Percentiles rank a stretch among this genome's conserved stretches.
Conservation (phyloP, 495 filamentous ascomycete genomes). For the Neurospora discreta region DNA sequence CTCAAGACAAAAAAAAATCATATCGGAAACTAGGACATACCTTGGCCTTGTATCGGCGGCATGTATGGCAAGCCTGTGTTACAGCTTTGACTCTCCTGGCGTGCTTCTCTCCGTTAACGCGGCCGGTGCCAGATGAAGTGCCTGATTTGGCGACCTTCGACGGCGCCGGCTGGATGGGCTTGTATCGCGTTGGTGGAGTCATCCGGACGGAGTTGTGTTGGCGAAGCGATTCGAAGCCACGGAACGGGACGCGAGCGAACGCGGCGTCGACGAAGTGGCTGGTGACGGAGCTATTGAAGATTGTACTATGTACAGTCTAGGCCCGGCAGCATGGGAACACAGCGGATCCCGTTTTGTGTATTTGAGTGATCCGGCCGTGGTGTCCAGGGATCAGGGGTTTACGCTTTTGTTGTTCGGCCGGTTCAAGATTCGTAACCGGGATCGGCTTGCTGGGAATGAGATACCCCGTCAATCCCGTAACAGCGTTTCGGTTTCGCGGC, state of each 20-base stretch:
- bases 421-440: not conserved
- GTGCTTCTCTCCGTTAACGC: conserved; percentile 2
- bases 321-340: not conserved
- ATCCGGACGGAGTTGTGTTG: not conserved
- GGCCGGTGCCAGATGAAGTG: not conserved
- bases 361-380: not conserved
- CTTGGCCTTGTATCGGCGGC: conserved; percentile 14
- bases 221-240: not conserved
- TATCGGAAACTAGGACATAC: not conserved
- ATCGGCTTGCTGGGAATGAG: not conserved
- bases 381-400: not conserved
- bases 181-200: conserved; percentile 5
- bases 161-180: conserved; percentile 12
- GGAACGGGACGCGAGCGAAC: not conserved
- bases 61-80: conserved; percentile 17
- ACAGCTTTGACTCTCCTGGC: conserved; percentile 15
- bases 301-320: not conserved
- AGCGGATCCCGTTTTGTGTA: not conserved
- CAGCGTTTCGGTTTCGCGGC: not conserved
- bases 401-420: not conserved
- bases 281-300: not conserved
- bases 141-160: not conserved
- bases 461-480: not conserved
- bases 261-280: not conserved
- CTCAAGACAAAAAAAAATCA: not conserved